Conservation (phyloP, 306 rosid species). For the Pterocarpus macrocarpus region DNA sequence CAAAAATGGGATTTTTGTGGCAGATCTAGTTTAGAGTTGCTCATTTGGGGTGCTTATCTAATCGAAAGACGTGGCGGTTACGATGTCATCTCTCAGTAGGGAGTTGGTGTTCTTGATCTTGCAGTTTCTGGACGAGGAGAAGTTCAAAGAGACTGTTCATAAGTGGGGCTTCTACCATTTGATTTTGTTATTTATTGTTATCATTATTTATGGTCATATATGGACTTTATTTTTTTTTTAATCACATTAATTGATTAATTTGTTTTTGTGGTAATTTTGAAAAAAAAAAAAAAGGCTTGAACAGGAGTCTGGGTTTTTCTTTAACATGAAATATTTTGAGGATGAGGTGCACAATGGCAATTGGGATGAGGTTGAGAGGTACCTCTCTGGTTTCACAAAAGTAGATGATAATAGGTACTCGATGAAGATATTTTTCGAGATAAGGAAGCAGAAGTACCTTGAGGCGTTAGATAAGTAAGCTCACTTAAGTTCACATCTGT, state of each 20-base stretch:
- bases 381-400: slow-evolving; percentile 96
- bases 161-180: slow-evolving; percentile 67
- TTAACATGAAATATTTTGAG: slow-evolving; percentile 95
- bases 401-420: slow-evolving; percentile 96
- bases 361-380: slow-evolving; percentile 97
- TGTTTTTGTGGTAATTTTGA: not conserved
- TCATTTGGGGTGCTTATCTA: slow-evolving; percentile 55
- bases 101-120: slow-evolving; percentile 98
- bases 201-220: slow-evolving; percentile 3
- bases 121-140: slow-evolving; percentile 97
- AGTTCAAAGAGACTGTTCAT: slow-evolving; percentile 97
- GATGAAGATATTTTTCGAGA: slow-evolving; percentile 98
- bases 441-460: slow-evolving; percentile 95
- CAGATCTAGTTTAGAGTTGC: slow-evolving; percentile 77
- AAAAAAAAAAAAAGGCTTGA: slow-evolving; percentile 67
- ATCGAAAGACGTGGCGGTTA: slow-evolving; percentile 58
- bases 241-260: slow-evolving; percentile 44
- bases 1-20: not conserved
- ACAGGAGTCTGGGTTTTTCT: slow-evolving; percentile 98
- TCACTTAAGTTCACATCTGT: slow-evolving; percentile 17
- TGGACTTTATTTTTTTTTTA: slow-evolving; percentile 22
- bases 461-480: slow-evolving; percentile 97
- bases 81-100: slow-evolving; percentile 95
- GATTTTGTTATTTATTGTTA: not conserved
- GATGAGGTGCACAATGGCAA: slow-evolving; percentile 97